Conservation (phyloP, 2,329 filamentous ascomycete genomes). For the Diaporthe sp. region DNA sequence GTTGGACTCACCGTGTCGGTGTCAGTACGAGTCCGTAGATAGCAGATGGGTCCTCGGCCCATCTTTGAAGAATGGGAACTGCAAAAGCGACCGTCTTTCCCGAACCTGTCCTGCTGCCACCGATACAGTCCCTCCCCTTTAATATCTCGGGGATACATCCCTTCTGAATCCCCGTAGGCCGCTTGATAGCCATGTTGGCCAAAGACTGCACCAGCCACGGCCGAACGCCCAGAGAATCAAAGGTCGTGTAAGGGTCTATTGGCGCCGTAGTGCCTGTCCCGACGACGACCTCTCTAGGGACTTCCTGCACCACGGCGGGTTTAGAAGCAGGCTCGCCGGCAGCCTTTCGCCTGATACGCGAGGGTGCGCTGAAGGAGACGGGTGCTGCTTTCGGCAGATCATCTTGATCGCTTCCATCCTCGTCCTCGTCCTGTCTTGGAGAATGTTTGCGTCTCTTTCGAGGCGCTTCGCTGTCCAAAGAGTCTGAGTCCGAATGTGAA, state of each 20-base stretch:
- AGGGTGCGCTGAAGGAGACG: constrained; percentile 62
- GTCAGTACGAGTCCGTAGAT: constrained; percentile 93
- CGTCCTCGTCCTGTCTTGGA: constrained; percentile 44
- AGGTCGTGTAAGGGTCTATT: constrained; percentile 71
- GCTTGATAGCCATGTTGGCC: constrained; percentile 78
- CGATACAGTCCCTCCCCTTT: constrained; percentile 92
- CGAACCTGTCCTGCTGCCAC: constrained; percentile 93
- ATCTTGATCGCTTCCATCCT: constrained; percentile 48
- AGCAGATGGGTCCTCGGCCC: constrained; percentile 91
- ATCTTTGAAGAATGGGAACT: constrained; percentile 92
- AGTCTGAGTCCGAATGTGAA: constrained; percentile 64
- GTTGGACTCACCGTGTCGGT: constrained; percentile 74
- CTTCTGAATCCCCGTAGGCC: constrained; percentile 93
- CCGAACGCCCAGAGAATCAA: constrained; percentile 78
- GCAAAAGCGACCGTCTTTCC: constrained; percentile 98
- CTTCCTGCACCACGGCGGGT: constrained; percentile 25
- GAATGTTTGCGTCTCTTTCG: constrained; percentile 58
- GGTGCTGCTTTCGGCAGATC: constrained; percentile 42
- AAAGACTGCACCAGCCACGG: constrained; percentile 93
- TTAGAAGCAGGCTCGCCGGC: constrained; percentile 17
- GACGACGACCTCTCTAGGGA: constrained; percentile 49
- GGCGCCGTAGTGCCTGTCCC: constrained; percentile 53
- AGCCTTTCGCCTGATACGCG: constrained; percentile 61
- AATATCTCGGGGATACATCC: constrained; percentile 94
- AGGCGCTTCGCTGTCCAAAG: constrained; percentile 54